phyloP scores from a whole-genome alignment of 1,139 yeast species.

The Pneumocystis carinii region DNA sequence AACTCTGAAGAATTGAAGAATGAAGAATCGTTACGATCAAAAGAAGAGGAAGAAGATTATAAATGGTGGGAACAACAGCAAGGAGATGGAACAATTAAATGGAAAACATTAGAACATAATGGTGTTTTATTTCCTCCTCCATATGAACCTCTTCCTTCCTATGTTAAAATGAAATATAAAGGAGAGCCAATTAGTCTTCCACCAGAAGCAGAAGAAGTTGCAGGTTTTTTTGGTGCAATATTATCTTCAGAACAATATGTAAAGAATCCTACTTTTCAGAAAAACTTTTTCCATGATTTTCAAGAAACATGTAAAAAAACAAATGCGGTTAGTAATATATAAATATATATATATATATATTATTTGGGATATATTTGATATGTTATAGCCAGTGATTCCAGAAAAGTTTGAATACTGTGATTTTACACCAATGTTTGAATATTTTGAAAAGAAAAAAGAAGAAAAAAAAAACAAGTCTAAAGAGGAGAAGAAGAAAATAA shows the following conservation, averaged over 20 bases:
- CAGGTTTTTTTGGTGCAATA: constrained; percentile 86
- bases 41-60: constrained; percentile 45
- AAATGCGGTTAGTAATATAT: constrained; percentile 37
- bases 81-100: constrained; percentile 63
- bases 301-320: constrained; percentile 47
- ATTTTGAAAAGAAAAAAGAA: constrained; percentile 57
- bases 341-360: constrained; percentile 25
- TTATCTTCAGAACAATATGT: constrained; percentile 70
- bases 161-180: constrained; percentile 60
- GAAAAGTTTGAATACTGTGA: constrained; percentile 56
- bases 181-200: constrained; percentile 64
- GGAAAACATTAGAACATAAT: constrained; percentile 74
- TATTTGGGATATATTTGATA: constrained; percentile 22
- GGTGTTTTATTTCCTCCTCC: constrained; percentile 92
- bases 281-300: constrained; percentile 76
- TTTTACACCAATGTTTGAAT: constrained; percentile 55
- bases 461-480: constrained; percentile 53
- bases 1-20: constrained; percentile 7
- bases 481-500: constrained; percentile 58
- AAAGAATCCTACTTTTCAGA: constrained; percentile 67
- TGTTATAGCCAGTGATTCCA: background rate
- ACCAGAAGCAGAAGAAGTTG: constrained; percentile 82
- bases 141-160: constrained; percentile 73
- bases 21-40: constrained; percentile 17
- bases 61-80: constrained; percentile 80